phyloP scores from a whole-genome alignment of 2,329 filamentous ascomycete genomes.

The Alternaria brassicicola region DNA sequence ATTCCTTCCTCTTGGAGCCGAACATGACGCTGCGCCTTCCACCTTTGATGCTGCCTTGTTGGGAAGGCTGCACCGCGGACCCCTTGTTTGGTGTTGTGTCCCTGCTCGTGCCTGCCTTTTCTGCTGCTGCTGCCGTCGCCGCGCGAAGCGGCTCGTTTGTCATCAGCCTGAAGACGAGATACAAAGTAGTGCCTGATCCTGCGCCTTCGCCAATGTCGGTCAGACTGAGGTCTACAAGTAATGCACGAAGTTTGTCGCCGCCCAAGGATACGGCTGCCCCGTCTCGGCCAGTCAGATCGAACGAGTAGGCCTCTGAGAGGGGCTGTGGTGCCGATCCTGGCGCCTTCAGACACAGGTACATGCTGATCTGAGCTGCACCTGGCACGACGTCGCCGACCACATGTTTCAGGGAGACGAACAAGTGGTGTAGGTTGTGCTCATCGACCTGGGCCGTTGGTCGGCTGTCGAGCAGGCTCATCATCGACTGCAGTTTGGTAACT shows the following conservation, averaged over 20 bases:
- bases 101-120: slow-evolving; percentile 36
- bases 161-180: slow-evolving; percentile 81
- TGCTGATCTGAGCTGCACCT: slow-evolving; percentile 71
- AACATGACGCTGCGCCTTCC: slow-evolving; percentile 67
- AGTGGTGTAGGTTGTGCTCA: slow-evolving; percentile 76
- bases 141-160: slow-evolving; percentile 58
- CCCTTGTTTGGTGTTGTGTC: slow-evolving; percentile 35
- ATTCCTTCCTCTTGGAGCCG: slow-evolving; percentile 63
- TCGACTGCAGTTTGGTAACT: slow-evolving; percentile 86
- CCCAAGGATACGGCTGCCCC: slow-evolving; percentile 69
- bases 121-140: slow-evolving; percentile 37
- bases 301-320: slow-evolving; percentile 81
- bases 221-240: slow-evolving; percentile 85
- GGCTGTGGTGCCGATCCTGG: slow-evolving; percentile 67
- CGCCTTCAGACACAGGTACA: slow-evolving; percentile 77
- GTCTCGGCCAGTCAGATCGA: slow-evolving; percentile 78
- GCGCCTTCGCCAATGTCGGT: slow-evolving; percentile 71
- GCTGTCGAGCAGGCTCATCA: slow-evolving; percentile 92
- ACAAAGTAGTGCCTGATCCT: slow-evolving; percentile 75
- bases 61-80: slow-evolving; percentile 36
- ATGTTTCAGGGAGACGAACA: slow-evolving; percentile 82
- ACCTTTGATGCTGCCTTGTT: slow-evolving; percentile 48
- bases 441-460: slow-evolving; percentile 72
- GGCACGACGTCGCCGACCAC: slow-evolving; percentile 79
- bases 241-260: slow-evolving; percentile 74